Percentiles rank a stretch among this genome's conserved stretches.
Conservation (phyloP, 2,329 filamentous ascomycete species). For the Sporothrix variecibatus region DNA sequence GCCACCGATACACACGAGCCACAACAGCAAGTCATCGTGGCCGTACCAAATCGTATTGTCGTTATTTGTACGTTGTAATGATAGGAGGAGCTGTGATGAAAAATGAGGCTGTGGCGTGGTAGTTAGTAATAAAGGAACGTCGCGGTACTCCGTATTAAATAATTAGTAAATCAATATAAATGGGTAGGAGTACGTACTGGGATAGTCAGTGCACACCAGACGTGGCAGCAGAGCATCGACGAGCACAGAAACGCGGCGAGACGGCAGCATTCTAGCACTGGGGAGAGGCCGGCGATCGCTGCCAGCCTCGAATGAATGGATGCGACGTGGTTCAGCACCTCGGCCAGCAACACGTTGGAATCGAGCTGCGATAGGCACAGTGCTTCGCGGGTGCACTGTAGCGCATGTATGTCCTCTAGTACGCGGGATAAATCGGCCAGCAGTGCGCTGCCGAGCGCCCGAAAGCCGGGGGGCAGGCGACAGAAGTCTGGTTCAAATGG, state of each 20-base stretch:
- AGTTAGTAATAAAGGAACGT: background rate
- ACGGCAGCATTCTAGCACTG: background rate
- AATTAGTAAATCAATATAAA: background rate
- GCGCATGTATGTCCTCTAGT: background rate
- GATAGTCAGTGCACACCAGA: slow-evolving; percentile 1
- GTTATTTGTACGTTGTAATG: background rate
- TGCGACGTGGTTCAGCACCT: slow-evolving; percentile 2
- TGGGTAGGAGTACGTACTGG: background rate
- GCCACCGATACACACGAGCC: slow-evolving; percentile 1
- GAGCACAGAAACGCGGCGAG: background rate
- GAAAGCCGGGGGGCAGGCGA: background rate
- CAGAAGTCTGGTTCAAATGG: background rate
- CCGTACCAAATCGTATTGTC: background rate
- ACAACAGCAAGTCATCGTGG: background rate
- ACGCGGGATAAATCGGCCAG: background rate
- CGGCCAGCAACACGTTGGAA: background rate
- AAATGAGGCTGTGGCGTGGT: background rate
- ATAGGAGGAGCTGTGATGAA: background rate
- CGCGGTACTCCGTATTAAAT: background rate
- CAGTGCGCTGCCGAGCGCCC: background rate
- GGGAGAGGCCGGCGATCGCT: background rate
- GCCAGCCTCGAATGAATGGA: background rate
- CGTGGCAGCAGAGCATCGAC: slow-evolving; percentile 4
- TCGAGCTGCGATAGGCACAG: slow-evolving; percentile 1
- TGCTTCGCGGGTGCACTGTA: background rate